Evolutionary conservation across 1,284 basidiomycete species (phyloP).

Genomic region (Cutaneotrichosporon cutaneum): DNA sequence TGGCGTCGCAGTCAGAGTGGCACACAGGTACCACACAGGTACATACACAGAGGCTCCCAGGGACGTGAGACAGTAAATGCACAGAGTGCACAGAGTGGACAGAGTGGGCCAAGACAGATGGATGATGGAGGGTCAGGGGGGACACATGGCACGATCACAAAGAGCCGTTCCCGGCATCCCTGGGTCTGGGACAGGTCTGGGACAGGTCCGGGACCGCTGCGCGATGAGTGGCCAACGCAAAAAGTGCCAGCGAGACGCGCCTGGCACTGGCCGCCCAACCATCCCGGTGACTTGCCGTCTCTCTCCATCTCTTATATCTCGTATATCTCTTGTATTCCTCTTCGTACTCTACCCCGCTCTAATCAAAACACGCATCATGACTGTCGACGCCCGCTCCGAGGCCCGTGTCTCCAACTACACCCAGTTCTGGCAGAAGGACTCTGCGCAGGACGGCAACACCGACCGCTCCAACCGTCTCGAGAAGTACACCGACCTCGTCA

Average conservation of each 20-base stretch:
- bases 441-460: constrained; percentile 65
- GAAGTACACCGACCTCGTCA: constrained; percentile 90
- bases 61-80: not conserved
- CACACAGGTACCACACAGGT: not conserved
- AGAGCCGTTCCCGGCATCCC: not conserved
- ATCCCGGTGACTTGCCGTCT: constrained; percentile 3
- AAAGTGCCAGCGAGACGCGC: constrained; percentile 11
- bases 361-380: constrained; percentile 17
- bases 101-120: not conserved
- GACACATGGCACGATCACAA: constrained; percentile 9
- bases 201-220: too few species aligned
- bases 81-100: too few species aligned
- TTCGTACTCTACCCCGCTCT: not conserved
- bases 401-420: constrained; percentile 87
- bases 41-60: not conserved
- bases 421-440: constrained; percentile 90
- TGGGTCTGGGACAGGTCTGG: not conserved
- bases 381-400: constrained; percentile 71
- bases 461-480: constrained; percentile 75
- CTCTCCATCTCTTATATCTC: not conserved
- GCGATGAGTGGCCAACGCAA: not conserved
- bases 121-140: not conserved
- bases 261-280: not conserved
- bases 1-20: not conserved
- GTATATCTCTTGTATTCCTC: not conserved